A percentile compares a stretch with the other conserved stretches of the same genome.
phyloP scores from a whole-genome alignment of 768 basidiomycete species.

The Boletus huronensis region DNA sequence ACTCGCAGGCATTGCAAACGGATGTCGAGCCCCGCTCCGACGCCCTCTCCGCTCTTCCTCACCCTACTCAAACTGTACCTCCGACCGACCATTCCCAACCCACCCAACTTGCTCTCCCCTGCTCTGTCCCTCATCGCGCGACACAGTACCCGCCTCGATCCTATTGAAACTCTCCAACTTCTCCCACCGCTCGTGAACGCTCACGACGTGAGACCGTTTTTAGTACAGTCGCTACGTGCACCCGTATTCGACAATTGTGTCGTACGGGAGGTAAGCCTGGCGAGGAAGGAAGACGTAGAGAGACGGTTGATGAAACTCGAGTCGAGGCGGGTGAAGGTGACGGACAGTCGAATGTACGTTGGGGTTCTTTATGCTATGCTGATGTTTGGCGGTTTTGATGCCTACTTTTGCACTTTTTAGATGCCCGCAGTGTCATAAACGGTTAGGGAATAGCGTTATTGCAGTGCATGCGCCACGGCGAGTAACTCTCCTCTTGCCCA shows the following conservation, averaged over 20 bases:
- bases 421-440: slow-evolving; percentile 94
- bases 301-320: slow-evolving; percentile 72
- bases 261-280: slow-evolving; percentile 64
- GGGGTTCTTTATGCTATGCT: neutral
- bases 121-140: slow-evolving; percentile 86
- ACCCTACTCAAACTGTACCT: slow-evolving; percentile 86
- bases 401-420: slow-evolving; percentile 36
- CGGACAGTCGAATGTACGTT: slow-evolving; percentile 88
- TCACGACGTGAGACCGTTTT: slow-evolving; percentile 72
- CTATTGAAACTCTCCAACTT: slow-evolving; percentile 77
- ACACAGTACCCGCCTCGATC: slow-evolving; percentile 79
- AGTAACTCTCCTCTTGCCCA: slow-evolving; percentile 19
- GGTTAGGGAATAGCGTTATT: slow-evolving; percentile 89
- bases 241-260: slow-evolving; percentile 69
- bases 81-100: slow-evolving; percentile 53
- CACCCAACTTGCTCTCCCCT: slow-evolving; percentile 63
- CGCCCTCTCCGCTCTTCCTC: slow-evolving; percentile 69
- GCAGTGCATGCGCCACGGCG: slow-evolving; percentile 88
- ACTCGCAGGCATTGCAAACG: slow-evolving; percentile 83
- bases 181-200: slow-evolving; percentile 89
- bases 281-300: slow-evolving; percentile 76
- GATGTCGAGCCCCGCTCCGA: slow-evolving; percentile 57
- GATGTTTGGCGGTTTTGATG: neutral
- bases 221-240: slow-evolving; percentile 64
- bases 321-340: slow-evolving; percentile 79